phyloP scores from a whole-genome alignment of 2,329 filamentous ascomycete genomes.

The Exophiala sp. region DNA sequence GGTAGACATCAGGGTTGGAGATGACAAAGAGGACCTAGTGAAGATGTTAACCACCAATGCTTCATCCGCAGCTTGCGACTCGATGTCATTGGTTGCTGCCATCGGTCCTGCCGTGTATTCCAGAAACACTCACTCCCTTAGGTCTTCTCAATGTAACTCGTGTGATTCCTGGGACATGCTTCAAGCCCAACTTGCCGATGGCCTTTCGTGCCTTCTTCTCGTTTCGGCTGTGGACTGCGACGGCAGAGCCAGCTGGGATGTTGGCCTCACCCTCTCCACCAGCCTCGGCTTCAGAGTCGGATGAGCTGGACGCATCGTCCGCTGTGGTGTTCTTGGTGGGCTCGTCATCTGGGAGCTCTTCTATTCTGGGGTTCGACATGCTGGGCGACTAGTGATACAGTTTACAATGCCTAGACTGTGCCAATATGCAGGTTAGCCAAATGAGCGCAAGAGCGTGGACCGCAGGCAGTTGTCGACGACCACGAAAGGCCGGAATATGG shows the following conservation, averaged over 20 bases:
- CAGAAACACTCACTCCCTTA: conserved; percentile 79
- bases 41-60: conserved; percentile 2
- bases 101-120: no score
- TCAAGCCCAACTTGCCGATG: conserved; percentile 96
- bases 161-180: conserved; percentile 95
- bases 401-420: not conserved
- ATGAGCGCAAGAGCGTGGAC: not conserved
- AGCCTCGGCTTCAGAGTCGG: conserved; percentile 46
- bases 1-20: conserved; percentile 99
- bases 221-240: conserved; percentile 95
- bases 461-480: not conserved
- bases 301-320: conserved; percentile 60
- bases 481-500: not conserved
- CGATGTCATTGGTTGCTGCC: no score
- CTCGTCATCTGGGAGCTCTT: conserved; percentile 89
- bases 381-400: conserved; percentile 32
- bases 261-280: conserved; percentile 49
- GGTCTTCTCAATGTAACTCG: conserved; percentile 95
- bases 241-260: conserved; percentile 79
- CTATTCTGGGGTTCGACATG: conserved; percentile 97
- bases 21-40: conserved; percentile 96
- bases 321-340: conserved; percentile 79
- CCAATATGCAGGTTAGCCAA: conserved; percentile 1
- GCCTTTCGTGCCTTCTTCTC: conserved; percentile 99
- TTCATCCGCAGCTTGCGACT: not conserved